Evolutionary conservation across 2,329 filamentous ascomycete species (phyloP), one percentile per base, ranked within the genome.

Genomic region (Plenodomus tracheiphilus): DNA sequence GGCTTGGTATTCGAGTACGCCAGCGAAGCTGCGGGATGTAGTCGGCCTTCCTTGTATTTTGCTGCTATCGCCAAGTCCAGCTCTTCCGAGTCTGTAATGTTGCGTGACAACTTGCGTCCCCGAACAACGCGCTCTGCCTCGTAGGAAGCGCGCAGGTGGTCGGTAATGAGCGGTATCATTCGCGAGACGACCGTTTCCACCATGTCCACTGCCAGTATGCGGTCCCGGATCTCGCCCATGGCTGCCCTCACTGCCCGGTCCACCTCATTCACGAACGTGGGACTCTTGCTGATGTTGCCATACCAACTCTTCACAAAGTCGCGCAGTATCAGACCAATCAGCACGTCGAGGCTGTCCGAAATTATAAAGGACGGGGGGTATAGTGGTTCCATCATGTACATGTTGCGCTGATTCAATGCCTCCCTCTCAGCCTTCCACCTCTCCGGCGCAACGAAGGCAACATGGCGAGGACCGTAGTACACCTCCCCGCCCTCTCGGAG

Each of bases 71-170:
- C 94, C 58, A 96, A 79, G 71, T 97, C 92, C 62, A 99, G 78
- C 79, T 99, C 94, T 68, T 97, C 93, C 1, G 92, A 96, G 74
- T 99, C 94, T 2, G 95, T 97, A 46, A 99, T 86, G 57, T 87
- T 91, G 43, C 90, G 85, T 61, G 91, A 94, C 47, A 97, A 78
- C 72, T 96, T 90, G 69, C 86, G 88, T 11, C 95, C 95, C 45
- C 93, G 84, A 10, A 99, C 89, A 8, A 85, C 82, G 48, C 88
- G 84, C 75, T 99, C 94, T 0, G 94, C 94, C 57, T 94, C 86
- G 70, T 92, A 90, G 62, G 96, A 96, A 59, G 96, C 90, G 58
- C 84, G 89, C 62, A 99, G 84, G 72, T 99, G 94, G 9, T 84
- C 81, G 22, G 93, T 97, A 58, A 99, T 71, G 49, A 97, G 85